Base-by-base conservation (phyloP, 164 flowering plant genomes). In the Sextonia rubra region DNA sequence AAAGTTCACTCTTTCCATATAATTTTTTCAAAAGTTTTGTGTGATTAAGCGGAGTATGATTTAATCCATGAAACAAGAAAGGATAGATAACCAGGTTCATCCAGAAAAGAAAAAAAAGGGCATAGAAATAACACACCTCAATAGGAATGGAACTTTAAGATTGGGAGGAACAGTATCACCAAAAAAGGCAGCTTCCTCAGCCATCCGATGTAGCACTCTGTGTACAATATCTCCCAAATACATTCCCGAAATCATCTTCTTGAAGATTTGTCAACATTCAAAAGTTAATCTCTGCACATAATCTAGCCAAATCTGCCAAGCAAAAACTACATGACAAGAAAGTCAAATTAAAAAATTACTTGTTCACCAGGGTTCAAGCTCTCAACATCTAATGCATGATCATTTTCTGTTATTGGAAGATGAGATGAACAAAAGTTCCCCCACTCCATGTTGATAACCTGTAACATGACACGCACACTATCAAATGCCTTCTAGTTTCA, bases 361-460 rank as follows among this genome's bases (percentile, higher is more conserved):
- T 94, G 95, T 73, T 95, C 98, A 4, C 96, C 96, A 62, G 94
- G 91, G 74, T 95, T 93, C 65, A 91, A 78, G 82, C 94, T 89
- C 69, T 95, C 98, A 75, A 49, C 76, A 89, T 93, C 99, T 69
- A 95, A 68, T 47, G 86, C 85, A 8, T 80, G 82, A 79, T 95
- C 99, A 84, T 85, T 91, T 71, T 91, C 97, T 66, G 99, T 91
- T 25, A 90, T 62, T 18, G 99, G 98, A 79, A 95, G 90, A 77
- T 92, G 93, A 20, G 97, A 89, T 26, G 97, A 91, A 47, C 88
- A 79, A 82, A 95, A 92, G 81, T 90, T 95, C 70, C 98, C 99
- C 99, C 99, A 95, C 78, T 95, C 99, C 94, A 89, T 95, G 77
- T 95, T 95, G 77, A 95, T 93, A 32, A 91, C 99, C 99, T 95